Evolutionary conservation across 2,329 filamentous ascomycete genomes (phyloP), one percentile per base, ranked within the genome.

Genomic region (Leptographium wingfieldii): DNA sequence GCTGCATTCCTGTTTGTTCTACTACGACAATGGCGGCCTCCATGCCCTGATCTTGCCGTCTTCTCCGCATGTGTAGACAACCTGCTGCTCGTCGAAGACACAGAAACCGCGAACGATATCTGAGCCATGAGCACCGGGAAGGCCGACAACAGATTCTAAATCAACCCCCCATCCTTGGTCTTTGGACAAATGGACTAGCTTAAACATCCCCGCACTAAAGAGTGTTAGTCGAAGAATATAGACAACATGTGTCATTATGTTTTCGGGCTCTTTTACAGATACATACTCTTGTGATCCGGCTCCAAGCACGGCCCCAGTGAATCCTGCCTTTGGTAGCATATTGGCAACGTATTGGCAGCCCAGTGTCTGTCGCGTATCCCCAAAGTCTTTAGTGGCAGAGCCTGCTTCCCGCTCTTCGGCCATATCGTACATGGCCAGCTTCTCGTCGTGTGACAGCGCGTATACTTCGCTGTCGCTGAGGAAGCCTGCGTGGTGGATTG

Each of bases 391-490:
- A 0, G 74, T 74, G 2, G 82, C 79, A 1, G 79, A 75, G 11
- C 83, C 84, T 22, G 81, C 80, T 54, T 81, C 79, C n/a, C 76
- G 74, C 48, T 80, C 80, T 63, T 87, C 86, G 55, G 83, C 81
- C 59, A 88, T 74, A 63, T 85, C 81, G 69, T 91, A 90, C 60
- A 91, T 78, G 22, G 86, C 85, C 63, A 91, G 81, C 61, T 83
- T 84, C 74, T 94, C 89, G 69, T 92, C 89, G 61, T 90, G 87
- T 0, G 86, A 89, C 11, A 92, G 73, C 4, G 86, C 87, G 64
- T 84, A 90, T 38, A 91, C 80, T 67, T 87, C 80, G 5, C 79
- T 79, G 19, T 75, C 71, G 59, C 76, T 82, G 59, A 92, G 74
- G 73, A 91, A 92, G 5, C 84, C 86, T 16, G 88, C 84, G 65